A percentile compares a stretch with the other conserved stretches of the same genome.
Conservation (phyloP, 1,139 yeast genomes). For the Williopsis jadinii region DNA sequence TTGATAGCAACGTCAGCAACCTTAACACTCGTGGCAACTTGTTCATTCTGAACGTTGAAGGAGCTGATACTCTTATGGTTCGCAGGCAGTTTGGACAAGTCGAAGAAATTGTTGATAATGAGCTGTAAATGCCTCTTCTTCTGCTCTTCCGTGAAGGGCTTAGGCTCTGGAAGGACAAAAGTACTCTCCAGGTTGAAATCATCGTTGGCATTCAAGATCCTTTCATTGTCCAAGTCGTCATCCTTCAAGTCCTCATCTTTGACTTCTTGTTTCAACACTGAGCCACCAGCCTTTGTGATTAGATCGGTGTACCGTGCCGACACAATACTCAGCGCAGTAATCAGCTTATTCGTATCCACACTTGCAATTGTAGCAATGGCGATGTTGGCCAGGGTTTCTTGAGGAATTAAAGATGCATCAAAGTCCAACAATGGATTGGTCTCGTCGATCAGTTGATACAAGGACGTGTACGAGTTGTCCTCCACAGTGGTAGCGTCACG, state of each 20-base stretch:
- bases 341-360: conserved; percentile 45
- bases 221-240: conserved; percentile 24
- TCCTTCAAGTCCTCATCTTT: conserved; percentile 23
- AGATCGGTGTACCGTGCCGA: conserved; percentile 50
- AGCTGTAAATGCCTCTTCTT: conserved; percentile 46
- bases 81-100: conserved; percentile 23
- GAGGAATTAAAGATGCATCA: conserved; percentile 64
- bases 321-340: conserved; percentile 64
- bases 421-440: conserved; percentile 54
- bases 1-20: conserved; percentile 49
- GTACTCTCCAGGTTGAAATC: conserved; percentile 38
- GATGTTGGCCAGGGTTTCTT: conserved; percentile 55
- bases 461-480: conserved; percentile 31
- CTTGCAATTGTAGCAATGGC: conserved; percentile 56
- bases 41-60: conserved; percentile 10
- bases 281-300: conserved; percentile 22
- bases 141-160: conserved; percentile 37
- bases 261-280: conserved; percentile 14
- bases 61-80: conserved; percentile 12
- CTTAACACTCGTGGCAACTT: conserved; percentile 26
- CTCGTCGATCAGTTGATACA: conserved; percentile 59
- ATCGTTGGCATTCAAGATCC: conserved; percentile 21
- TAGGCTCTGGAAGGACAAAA: conserved; percentile 56
- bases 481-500: conserved; percentile 25
- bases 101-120: conserved; percentile 50